Conservation (phyloP, 352 stramenopile species). For the Globisporangium abappressorium region DNA sequence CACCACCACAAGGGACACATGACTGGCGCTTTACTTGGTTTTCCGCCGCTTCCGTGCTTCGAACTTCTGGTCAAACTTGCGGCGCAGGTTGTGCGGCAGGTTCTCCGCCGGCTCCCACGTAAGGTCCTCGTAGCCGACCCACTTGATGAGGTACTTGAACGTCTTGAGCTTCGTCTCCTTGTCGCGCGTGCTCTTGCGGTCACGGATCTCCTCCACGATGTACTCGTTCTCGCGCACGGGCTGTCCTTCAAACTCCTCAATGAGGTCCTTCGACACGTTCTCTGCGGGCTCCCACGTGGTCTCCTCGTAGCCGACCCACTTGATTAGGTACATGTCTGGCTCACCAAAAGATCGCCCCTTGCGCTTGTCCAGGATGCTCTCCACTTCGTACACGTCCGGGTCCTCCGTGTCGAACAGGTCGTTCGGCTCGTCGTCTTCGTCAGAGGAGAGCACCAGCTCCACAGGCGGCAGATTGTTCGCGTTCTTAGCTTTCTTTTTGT, state of each 20-base stretch:
- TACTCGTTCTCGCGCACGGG: conserved; percentile 76
- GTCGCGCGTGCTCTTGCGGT: conserved; percentile 63
- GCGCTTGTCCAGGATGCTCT: conserved; percentile 65
- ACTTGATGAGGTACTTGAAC: conserved; percentile 84
- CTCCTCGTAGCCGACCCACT: conserved; percentile 81
- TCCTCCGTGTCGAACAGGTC: conserved; percentile 78
- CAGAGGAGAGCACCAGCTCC: conserved; percentile 60
- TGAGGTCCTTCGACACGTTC: conserved; percentile 79
- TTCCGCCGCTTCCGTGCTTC: conserved; percentile 27
- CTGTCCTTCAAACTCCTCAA: conserved; percentile 75
- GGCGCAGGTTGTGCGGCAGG: conserved; percentile 69
- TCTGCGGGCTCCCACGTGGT: conserved; percentile 71
- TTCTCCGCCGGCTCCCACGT: conserved; percentile 81
- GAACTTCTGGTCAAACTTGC: conserved; percentile 79
- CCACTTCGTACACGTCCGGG: conserved; percentile 81
- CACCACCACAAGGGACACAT: neutral
- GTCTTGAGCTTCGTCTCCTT: conserved; percentile 63
- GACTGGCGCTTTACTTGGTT: conserved; percentile 2
- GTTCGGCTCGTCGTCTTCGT: conserved; percentile 71
- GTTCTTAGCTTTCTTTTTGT: conserved; percentile 32
- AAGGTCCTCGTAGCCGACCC: conserved; percentile 77
- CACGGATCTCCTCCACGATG: conserved; percentile 66
- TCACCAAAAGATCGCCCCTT: conserved; percentile 43
- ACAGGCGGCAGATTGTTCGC: conserved; percentile 56
- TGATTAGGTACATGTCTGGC: conserved; percentile 71